These are phyloP conservation scores for Leishmania major DNA, from an alignment of 208 protist genomes.

Conservation along the genomic window DNA sequence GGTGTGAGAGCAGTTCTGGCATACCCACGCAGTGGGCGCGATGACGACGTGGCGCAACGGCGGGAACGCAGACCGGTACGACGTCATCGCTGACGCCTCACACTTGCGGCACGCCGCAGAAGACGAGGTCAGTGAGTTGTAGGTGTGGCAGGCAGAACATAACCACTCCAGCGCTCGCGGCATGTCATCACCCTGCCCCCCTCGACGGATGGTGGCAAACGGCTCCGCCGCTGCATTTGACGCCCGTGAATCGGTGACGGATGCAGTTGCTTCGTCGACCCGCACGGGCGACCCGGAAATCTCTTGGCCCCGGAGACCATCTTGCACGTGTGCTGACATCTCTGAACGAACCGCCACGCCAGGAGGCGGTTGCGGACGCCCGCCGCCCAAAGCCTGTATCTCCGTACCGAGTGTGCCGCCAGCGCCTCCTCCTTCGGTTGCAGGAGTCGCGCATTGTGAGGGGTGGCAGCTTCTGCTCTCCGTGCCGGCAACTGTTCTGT, in stretches of 20 bases:
- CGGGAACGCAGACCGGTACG: conserved; percentile 45
- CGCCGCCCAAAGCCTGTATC: neutral
- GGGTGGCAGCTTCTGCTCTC: neutral
- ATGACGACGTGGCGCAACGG: conserved; percentile 68
- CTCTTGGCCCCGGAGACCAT: neutral
- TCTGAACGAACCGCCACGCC: neutral
- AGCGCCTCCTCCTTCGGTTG: neutral
- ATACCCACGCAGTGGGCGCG: conserved; percentile 68
- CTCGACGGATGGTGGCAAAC: conserved; percentile 39
- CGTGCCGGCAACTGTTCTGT: neutral
- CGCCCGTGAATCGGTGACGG: conserved; percentile 32
- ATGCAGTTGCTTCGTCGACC: neutral
- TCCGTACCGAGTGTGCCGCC: too few species aligned
- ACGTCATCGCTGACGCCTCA: conserved; percentile 36
- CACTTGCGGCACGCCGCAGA: conserved; percentile 45
- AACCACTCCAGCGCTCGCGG: conserved; percentile 50
- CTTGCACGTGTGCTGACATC: neutral
- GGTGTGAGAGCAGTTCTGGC: conserved; percentile 42
- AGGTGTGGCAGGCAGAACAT: conserved; percentile 58
- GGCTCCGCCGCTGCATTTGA: conserved; percentile 37
- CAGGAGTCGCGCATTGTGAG: neutral
- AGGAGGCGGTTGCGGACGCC: too few species aligned
- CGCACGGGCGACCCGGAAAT: neutral
- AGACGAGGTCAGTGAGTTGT: conserved; percentile 46
- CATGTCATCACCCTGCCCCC: neutral